These are phyloP conservation scores for Zygosaccharomyces bisporus DNA, from an alignment of 805 yeast species.

Conservation along the genomic window DNA sequence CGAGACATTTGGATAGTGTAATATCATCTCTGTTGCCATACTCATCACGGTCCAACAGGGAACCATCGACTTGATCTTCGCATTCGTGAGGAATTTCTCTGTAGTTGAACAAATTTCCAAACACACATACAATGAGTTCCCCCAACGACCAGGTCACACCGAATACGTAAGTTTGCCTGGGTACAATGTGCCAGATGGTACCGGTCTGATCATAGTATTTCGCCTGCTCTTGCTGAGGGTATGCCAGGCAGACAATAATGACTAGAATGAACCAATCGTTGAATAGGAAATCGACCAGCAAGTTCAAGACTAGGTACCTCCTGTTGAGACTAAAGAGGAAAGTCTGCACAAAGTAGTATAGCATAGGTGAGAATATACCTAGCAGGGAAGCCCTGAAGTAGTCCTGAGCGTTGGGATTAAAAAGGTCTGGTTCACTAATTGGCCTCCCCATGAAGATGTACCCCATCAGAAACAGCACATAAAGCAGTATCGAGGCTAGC, in stretches of 20 bases:
- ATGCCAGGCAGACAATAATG: conserved; percentile 38
- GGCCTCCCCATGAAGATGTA: conserved; percentile 25
- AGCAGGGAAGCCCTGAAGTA: conserved; percentile 39
- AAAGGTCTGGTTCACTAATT: conserved; percentile 30
- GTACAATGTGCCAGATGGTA: conserved; percentile 39
- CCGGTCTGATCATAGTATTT: background rate
- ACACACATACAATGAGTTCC: conserved; percentile 32
- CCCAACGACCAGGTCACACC: conserved; percentile 39
- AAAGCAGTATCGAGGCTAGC: conserved; percentile 15
- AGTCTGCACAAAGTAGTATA: conserved; percentile 33
- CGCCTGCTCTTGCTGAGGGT: conserved; percentile 31
- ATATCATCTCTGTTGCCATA: conserved; percentile 28
- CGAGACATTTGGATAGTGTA: conserved; percentile 39
- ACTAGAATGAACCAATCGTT: conserved; percentile 39
- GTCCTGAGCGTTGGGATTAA: conserved; percentile 39
- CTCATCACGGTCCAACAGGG: conserved; percentile 2
- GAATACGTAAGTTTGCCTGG: conserved; percentile 39
- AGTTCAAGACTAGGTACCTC: conserved; percentile 29
- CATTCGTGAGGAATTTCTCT: conserved; percentile 19
- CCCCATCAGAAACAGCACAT: conserved; percentile 19
- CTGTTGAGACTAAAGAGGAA: conserved; percentile 30
- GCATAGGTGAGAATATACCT: conserved; percentile 36
- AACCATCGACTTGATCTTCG: background rate
- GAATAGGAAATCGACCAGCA: conserved; percentile 33
- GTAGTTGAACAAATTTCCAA: conserved; percentile 26